A percentile compares a stretch with the other conserved stretches of the same genome.
Conservation (phyloP, 108 stramenopile genomes). For the Seminavis robusta region DNA sequence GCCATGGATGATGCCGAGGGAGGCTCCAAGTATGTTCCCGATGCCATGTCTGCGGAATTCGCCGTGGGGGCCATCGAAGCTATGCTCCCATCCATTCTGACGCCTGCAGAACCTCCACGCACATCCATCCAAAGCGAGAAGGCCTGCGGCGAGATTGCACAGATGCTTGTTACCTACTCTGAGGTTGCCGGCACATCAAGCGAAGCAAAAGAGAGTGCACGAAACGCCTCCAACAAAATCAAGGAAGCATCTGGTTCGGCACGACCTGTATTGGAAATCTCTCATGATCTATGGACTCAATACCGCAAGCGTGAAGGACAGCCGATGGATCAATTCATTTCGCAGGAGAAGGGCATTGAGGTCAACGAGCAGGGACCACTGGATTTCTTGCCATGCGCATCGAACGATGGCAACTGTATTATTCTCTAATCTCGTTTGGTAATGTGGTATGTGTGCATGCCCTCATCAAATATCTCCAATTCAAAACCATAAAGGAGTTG, state of each 20-base stretch:
- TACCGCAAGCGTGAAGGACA: constrained; percentile 91
- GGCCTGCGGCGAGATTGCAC: constrained; percentile 73
- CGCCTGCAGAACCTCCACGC: constrained; percentile 75
- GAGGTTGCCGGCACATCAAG: constrained; percentile 77
- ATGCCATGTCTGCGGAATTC: constrained; percentile 85
- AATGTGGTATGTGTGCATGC: not conserved
- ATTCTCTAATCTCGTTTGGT: constrained; percentile 39
- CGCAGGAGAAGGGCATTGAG: constrained; percentile 82
- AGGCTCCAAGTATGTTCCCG: constrained; percentile 88
- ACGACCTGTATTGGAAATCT: constrained; percentile 81
- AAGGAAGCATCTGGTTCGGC: constrained; percentile 61
- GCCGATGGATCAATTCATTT: constrained; percentile 85
- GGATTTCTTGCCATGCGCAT: constrained; percentile 86
- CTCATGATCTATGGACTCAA: constrained; percentile 87
- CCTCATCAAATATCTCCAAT: not conserved
- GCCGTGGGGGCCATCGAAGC: constrained; percentile 73
- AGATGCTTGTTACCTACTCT: constrained; percentile 79
- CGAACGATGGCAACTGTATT: constrained; percentile 37
- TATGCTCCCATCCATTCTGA: constrained; percentile 84
- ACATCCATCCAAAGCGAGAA: constrained; percentile 84
- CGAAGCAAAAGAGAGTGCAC: constrained; percentile 67
- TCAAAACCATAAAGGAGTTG: not conserved
- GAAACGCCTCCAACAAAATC: constrained; percentile 70
- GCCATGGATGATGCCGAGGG: constrained; percentile 87
- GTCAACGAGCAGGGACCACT: constrained; percentile 87